phyloP scores from a whole-genome alignment of 371 early-diverging fungal genomes.

The Mucor velutinosus region DNA sequence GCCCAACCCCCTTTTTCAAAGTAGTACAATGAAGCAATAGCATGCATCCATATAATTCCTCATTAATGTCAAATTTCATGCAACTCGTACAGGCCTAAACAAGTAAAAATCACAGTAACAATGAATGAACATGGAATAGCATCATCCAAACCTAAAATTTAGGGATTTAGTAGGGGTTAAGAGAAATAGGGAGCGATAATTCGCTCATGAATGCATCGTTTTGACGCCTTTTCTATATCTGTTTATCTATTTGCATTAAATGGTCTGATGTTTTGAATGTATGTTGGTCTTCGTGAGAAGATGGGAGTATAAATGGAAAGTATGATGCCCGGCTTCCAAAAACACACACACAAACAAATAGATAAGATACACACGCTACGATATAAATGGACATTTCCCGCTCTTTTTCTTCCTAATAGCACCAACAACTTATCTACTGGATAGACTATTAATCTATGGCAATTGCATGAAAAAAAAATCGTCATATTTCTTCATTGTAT shows the following conservation, averaged over 20 bases:
- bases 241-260: background rate
- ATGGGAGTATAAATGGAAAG: background rate
- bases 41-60: background rate
- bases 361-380: background rate
- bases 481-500: background rate
- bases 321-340: no score
- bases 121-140: background rate
- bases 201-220: background rate
- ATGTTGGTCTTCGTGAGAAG: background rate
- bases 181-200: background rate
- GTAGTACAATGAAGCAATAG: background rate
- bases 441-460: background rate
- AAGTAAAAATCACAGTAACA: background rate
- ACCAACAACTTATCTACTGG: background rate
- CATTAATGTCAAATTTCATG: background rate
- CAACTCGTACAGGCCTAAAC: background rate
- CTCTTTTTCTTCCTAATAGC: background rate
- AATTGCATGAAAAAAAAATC: background rate
- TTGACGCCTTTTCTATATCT: background rate
- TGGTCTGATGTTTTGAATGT: background rate
- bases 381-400: background rate
- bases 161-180: background rate
- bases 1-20: background rate
- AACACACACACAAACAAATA: no score
- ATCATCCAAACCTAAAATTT: background rate